Percentiles rank a stretch among this genome's conserved stretches.
Conservation (phyloP, 306 rosid genomes). For the Vigna nakashimae region DNA sequence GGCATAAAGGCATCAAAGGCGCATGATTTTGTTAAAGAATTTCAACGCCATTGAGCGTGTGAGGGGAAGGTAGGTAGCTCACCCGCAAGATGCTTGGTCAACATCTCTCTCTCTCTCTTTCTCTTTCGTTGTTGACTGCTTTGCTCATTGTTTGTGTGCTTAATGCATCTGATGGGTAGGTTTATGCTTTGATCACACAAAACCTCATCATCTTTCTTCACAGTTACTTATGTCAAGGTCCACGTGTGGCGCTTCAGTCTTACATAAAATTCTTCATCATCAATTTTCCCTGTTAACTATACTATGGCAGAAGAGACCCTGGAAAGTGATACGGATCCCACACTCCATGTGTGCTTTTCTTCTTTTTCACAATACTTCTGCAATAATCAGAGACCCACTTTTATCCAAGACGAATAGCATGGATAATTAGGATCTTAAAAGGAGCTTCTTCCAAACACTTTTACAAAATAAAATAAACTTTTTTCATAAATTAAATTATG, state of each 20-base stretch:
- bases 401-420: too few relatives aligned
- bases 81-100: constrained; percentile 98
- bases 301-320: not conserved
- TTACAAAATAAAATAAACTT: too few relatives aligned
- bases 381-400: too few relatives aligned
- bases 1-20: constrained; percentile 72
- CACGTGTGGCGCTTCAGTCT: constrained; percentile 43
- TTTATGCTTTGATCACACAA: constrained; percentile 54
- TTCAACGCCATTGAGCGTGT: constrained; percentile 97
- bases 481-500: too few relatives aligned
- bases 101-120: constrained; percentile 59
- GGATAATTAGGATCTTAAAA: too few relatives aligned
- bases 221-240: constrained; percentile 37
- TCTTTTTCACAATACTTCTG: too few relatives aligned
- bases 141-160: constrained; percentile 42
- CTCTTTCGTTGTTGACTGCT: constrained; percentile 52
- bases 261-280: not conserved
- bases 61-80: constrained; percentile 88
- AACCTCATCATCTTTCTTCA: constrained; percentile 32
- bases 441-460: too few relatives aligned
- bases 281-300: not conserved
- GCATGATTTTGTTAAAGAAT: constrained; percentile 94
- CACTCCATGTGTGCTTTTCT: too few relatives aligned
- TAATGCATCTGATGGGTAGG: constrained; percentile 49
- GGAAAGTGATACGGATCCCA: too few relatives aligned